These are phyloP conservation scores for Endocarpon pusillum DNA, from an alignment of 495 filamentous ascomycete species.

Conservation along the genomic window DNA sequence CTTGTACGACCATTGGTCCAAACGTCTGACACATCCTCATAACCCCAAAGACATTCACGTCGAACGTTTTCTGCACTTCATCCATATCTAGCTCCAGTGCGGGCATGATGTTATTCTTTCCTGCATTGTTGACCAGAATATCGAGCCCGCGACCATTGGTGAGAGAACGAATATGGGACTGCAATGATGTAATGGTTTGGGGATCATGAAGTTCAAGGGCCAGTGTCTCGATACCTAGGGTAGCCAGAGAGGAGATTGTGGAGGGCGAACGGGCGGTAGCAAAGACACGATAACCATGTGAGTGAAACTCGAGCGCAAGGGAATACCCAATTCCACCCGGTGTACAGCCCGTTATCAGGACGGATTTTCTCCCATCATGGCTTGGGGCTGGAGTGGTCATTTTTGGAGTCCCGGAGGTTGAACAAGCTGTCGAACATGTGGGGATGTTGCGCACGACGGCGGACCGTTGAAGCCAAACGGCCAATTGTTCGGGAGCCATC, in stretches of 20 bases:
- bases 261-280: constrained; percentile 21
- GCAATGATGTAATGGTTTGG: constrained; percentile 28
- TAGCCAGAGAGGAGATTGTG: constrained; percentile 17
- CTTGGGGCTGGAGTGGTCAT: too few relatives aligned
- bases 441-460: too few relatives aligned
- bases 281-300: constrained; percentile 22
- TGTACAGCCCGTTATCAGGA: constrained; percentile 28
- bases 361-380: too few relatives aligned
- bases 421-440: too few relatives aligned
- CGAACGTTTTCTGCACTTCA: constrained; percentile 35
- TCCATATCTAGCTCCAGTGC: constrained; percentile 35
- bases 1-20: constrained; percentile 36
- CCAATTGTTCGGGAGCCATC: too few relatives aligned
- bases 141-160: constrained; percentile 32
- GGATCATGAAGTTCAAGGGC: constrained; percentile 32
- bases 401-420: too few relatives aligned
- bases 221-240: constrained; percentile 34
- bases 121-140: constrained; percentile 47
- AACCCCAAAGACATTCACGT: constrained; percentile 42
- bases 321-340: constrained; percentile 23
- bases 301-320: constrained; percentile 18
- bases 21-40: constrained; percentile 43
- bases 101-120: constrained; percentile 42
- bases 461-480: too few relatives aligned
- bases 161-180: constrained; percentile 22